A percentile compares a stretch with the other conserved stretches of the same genome.
These are phyloP conservation scores for Plasmodium inui DNA, from an alignment of 169 alveolate genomes.

Conservation along the genomic window DNA sequence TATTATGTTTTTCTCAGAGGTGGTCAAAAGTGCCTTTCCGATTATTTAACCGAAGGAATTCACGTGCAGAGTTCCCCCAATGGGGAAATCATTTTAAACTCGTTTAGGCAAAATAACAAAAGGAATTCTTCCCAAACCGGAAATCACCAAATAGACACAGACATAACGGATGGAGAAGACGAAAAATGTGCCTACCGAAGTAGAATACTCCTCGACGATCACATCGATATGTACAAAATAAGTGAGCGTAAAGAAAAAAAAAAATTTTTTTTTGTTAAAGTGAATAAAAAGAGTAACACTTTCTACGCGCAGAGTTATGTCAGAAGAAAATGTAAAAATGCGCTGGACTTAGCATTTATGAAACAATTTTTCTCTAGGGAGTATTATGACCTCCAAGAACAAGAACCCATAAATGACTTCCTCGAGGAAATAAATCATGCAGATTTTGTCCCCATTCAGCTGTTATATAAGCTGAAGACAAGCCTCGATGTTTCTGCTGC, in stretches of 20 bases:
- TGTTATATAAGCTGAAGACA: slow-evolving; percentile 16
- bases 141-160: neutral
- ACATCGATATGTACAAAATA: slow-evolving; percentile 10
- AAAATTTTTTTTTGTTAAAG: slow-evolving; percentile 27
- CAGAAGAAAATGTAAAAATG: slow-evolving; percentile 10
- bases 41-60: slow-evolving; percentile 25
- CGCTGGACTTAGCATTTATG: neutral
- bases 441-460: slow-evolving; percentile 35
- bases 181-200: neutral
- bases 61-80: slow-evolving; percentile 11
- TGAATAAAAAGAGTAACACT: slow-evolving; percentile 17
- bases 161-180: neutral
- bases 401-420: slow-evolving; percentile 10
- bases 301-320: slow-evolving; percentile 21
- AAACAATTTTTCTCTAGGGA: neutral
- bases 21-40: neutral
- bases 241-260: neutral
- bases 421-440: slow-evolving; percentile 2
- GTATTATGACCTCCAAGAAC: neutral
- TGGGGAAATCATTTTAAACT: slow-evolving; percentile 26
- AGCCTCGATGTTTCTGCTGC: neutral
- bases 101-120: neutral
- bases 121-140: neutral
- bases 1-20: slow-evolving; percentile 23
- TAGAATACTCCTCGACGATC: slow-evolving; percentile 10